phyloP scores from a whole-genome alignment of 306 rosid species.

The Malus fusca region DNA sequence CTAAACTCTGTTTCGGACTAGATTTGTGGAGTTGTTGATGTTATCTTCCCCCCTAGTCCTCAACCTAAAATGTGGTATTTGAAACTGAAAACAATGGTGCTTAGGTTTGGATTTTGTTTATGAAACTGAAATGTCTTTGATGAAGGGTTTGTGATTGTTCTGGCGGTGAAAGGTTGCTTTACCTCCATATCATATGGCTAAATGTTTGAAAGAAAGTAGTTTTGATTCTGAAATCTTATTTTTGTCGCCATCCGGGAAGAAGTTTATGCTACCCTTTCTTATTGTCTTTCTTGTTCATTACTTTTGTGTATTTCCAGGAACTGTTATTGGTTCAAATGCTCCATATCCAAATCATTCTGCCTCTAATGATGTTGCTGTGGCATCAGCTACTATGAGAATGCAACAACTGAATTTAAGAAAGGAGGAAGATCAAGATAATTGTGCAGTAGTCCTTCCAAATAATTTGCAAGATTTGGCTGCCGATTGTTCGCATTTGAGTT shows the following conservation, averaged over 20 bases:
- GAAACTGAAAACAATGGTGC: background rate
- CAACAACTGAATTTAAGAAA: slow-evolving; percentile 33
- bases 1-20: background rate
- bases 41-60: background rate
- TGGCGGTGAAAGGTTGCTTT: background rate
- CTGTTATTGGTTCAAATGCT: slow-evolving; percentile 1
- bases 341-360: slow-evolving; percentile 18
- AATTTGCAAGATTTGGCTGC: slow-evolving; percentile 50
- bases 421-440: slow-evolving; percentile 20
- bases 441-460: slow-evolving; percentile 46
- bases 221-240: background rate
- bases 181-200: background rate
- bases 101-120: background rate
- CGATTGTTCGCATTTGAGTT: slow-evolving; percentile 64
- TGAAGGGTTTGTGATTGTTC: background rate
- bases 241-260: background rate
- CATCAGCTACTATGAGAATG: slow-evolving; percentile 34
- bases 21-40: background rate
- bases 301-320: background rate
- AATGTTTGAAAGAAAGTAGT: background rate
- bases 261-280: background rate
- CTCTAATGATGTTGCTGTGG: slow-evolving; percentile 20
- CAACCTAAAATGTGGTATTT: background rate
- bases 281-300: background rate
- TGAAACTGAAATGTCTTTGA: background rate